Evolutionary conservation across 2,329 filamentous ascomycete species (phyloP).

Genomic region (Colletotrichum horii): DNA sequence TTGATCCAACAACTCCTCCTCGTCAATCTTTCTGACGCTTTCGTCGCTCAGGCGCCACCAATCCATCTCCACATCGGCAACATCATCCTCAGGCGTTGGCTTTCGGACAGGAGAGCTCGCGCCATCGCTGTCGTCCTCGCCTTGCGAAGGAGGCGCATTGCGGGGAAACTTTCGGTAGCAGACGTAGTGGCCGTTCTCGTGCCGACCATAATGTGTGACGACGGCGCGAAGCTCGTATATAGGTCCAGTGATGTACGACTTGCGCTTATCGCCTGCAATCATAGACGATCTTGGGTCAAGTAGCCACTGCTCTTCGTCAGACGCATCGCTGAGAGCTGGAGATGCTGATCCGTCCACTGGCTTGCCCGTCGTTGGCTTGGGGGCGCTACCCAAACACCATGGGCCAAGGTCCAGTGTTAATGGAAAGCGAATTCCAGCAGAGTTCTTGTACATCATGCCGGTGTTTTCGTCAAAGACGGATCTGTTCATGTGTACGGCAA

Average conservation of each 20-base stretch:
- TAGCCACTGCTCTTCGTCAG: constrained; percentile 69
- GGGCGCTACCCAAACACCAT: constrained; percentile 79
- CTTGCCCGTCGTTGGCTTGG: constrained; percentile 26
- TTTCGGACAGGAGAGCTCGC: constrained; percentile 26
- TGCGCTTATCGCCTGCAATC: constrained; percentile 62
- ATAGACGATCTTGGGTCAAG: constrained; percentile 74
- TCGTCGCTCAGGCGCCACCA: constrained; percentile 97
- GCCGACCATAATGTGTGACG: constrained; percentile 86
- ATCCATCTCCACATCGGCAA: constrained; percentile 46
- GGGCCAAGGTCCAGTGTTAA: constrained; percentile 74
- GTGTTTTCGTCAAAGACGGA: constrained; percentile 89
- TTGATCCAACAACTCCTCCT: constrained; percentile 75
- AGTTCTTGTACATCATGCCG: constrained; percentile 82
- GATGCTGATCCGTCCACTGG: constrained; percentile 7
- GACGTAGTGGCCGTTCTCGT: constrained; percentile 96
- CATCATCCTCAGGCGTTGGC: background rate
- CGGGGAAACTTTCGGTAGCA: constrained; percentile 79
- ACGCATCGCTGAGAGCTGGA: background rate
- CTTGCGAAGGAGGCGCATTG: constrained; percentile 26
- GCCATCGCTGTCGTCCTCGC: constrained; percentile 22
- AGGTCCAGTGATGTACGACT: constrained; percentile 59
- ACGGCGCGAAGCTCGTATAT: constrained; percentile 83
- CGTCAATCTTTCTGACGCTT: constrained; percentile 75
- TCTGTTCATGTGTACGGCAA: constrained; percentile 89
- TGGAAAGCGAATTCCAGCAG: constrained; percentile 79